phyloP scores from a whole-genome alignment of 2,329 filamentous ascomycete species.

The Neocatenulostroma microsporum region DNA sequence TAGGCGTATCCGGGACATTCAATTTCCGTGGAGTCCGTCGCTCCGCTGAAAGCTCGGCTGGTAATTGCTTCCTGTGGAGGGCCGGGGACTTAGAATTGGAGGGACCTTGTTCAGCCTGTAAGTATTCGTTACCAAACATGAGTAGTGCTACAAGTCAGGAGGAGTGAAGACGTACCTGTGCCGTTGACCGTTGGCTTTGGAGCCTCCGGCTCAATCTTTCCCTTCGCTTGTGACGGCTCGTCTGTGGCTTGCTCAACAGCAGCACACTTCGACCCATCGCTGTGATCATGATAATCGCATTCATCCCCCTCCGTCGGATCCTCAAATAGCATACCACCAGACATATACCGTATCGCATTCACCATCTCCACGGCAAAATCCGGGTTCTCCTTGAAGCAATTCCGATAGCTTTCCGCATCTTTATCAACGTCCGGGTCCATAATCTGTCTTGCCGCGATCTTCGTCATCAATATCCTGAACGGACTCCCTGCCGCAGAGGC shows the following conservation, averaged over 20 bases:
- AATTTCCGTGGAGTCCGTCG: conserved; percentile 20
- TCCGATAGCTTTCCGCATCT: conserved; percentile 43
- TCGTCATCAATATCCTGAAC: conserved; percentile 44
- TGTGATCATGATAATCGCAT: conserved; percentile 47
- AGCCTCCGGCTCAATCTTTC: too few relatives aligned
- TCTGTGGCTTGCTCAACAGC: conserved; percentile 1
- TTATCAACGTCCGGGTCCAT: conserved; percentile 48
- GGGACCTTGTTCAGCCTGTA: conserved; percentile 16
- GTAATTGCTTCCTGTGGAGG: conserved; percentile 1
- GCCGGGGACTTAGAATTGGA: too few relatives aligned
- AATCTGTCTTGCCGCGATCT: conserved; percentile 50
- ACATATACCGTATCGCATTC: conserved; percentile 44
- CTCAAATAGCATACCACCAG: conserved; percentile 44
- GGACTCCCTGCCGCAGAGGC: conserved; percentile 38
- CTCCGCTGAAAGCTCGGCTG: conserved; percentile 15
- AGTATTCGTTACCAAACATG: conserved; percentile 11
- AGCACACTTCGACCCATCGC: conserved; percentile 26
- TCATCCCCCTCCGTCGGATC: conserved; percentile 43
- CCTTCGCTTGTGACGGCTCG: too few relatives aligned
- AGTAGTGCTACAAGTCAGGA: too few relatives aligned
- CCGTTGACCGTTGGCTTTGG: conserved; percentile 2
- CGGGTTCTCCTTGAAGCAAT: conserved; percentile 43
- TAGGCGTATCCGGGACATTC: conserved; percentile 4
- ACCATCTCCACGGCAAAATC: conserved; percentile 49
- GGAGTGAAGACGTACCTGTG: conserved; percentile 3